Base-by-base conservation (phyloP, 2,329 filamentous ascomycete genomes). In the Cladophialophora immunda region DNA sequence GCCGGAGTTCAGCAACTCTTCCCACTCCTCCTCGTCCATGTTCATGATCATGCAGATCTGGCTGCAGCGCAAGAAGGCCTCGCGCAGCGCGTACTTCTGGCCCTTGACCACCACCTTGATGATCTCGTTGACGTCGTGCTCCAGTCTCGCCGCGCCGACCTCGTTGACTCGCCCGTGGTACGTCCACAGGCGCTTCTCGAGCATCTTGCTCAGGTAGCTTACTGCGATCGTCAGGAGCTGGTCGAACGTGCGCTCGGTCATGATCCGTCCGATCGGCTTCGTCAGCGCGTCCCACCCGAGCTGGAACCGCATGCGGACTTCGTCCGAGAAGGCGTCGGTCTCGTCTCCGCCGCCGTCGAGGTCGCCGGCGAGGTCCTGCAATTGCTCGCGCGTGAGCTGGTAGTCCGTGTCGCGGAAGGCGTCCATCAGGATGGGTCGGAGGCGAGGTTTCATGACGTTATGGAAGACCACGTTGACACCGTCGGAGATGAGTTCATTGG, bases 1-100 rank as follows among this genome's bases (percentile, higher is more conserved):
- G 80, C 6, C 78, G 75, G 45, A 80, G 77, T 45, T 62, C 52
- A 73, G 64, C 4, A 94, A 79, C 78, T 95, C 93, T 56, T 94
- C 92, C 92, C 93, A 97, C 79, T 97, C 94, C 65, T 97, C 94
- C 36, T 95, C 92, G 76, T 97, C 94, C 93, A 97, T 96, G 73
- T 94, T 94, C 76, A 94, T 89, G 17, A 97, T 88, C 83, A 96
- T 88, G 65, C 91, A 87, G 73, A 97, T 90, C 83, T 97, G 93
- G 66, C 86, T 85, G 65, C 91, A 92, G 74, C 89, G 87, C 30
- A 86, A 84, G 81, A 97, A 97, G 2, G 86, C 80, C 75, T 97
- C 93, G 34, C 92, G 84, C 38, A 95, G 86, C 1, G 87, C 87
- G 76, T 97, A 97, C 74, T 91, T 89, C 3, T 85, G 86, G 2